Evolutionary conservation across 768 basidiomycete genomes (phyloP), one percentile per base, ranked within the genome.

Genomic region (Boletus vermiculosoides): DNA sequence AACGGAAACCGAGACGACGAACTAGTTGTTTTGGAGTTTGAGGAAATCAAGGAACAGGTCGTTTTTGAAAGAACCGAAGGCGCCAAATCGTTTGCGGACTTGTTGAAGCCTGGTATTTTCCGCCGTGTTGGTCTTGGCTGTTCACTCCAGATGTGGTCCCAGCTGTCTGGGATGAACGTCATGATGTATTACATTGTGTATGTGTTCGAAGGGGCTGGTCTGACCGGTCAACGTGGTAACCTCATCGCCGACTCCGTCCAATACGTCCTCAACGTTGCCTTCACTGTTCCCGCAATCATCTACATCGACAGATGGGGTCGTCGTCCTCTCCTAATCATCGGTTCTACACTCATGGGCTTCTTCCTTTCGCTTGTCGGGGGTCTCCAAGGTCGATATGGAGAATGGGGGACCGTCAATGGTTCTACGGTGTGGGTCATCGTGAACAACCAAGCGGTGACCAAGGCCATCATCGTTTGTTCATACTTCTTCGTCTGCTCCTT

Each of bases 241-340:
- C 80, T 92, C 50, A 88, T 91, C 62, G 88, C 90, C 20, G 74
- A 86, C 74, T 83, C 86, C 10, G 83, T 91, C 13, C 87, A 79
- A 69, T 80, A 76, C 52, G 74, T 77, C 44, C 70, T 77, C 54
- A 77, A 78, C 44, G 74, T 80, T 39, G 66, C 45, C 20, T 65
- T 75, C 61, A 76, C 76, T 58, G 55, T 81, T 28, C 79, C 79
- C 10, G 79, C 79, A 1, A 78, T 82, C 61, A 59, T 80, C 64
- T 89, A 83, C 73, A 88, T 90, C 63, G 90, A 92, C 70, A 79
- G 76, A 71, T 90, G 87, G 86, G 90, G 90, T 56, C 86, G 89
- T 40, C 80, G 88, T 20, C 88, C 89, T 8, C 86, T 91, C 78
- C 75, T 92, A 2, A 75, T 92, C 55, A 73, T 72, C 49, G 89